These are phyloP conservation scores for Porogramme epimiltina DNA, from an alignment of 1,284 basidiomycete genomes.

Conservation along the genomic window DNA sequence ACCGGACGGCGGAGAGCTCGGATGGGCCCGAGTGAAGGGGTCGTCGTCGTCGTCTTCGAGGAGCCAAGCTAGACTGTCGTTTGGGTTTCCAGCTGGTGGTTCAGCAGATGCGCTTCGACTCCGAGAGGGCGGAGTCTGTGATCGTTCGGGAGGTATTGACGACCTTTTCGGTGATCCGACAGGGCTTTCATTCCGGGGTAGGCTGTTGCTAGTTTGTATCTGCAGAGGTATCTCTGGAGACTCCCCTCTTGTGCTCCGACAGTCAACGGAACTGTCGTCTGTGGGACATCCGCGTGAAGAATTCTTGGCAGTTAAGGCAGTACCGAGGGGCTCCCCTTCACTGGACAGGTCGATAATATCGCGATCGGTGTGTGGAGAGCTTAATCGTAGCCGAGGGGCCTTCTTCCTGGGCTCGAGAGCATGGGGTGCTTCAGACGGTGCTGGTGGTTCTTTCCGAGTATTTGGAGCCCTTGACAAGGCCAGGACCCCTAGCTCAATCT, in stretches of 20 bases:
- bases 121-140: conserved; percentile 15
- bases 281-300: not conserved
- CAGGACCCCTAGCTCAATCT: conserved; percentile 42
- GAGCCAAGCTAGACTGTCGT: conserved; percentile 59
- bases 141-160: conserved; percentile 11
- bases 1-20: conserved; percentile 47
- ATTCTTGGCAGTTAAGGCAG: conserved; percentile 2
- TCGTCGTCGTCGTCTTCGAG: conserved; percentile 51
- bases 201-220: not conserved
- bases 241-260: not conserved
- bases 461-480: too few species aligned
- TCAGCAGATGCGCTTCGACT: conserved; percentile 13
- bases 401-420: too few species aligned
- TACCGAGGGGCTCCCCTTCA: conserved; percentile 8
- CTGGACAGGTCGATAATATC: conserved; percentile 8
- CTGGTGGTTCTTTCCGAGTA: too few species aligned
- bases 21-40: conserved; percentile 38
- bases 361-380: conserved; percentile 11
- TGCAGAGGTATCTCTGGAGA: conserved; percentile 10
- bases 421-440: too few species aligned
- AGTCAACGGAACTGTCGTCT: not conserved
- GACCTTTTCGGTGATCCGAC: conserved; percentile 1
- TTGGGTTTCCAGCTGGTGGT: not conserved
- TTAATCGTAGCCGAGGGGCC: conserved; percentile 1
- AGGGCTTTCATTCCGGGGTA: not conserved